Base-by-base conservation (phyloP, 805 yeast species). In the Yamadazyma takamatsuzukensis region DNA sequence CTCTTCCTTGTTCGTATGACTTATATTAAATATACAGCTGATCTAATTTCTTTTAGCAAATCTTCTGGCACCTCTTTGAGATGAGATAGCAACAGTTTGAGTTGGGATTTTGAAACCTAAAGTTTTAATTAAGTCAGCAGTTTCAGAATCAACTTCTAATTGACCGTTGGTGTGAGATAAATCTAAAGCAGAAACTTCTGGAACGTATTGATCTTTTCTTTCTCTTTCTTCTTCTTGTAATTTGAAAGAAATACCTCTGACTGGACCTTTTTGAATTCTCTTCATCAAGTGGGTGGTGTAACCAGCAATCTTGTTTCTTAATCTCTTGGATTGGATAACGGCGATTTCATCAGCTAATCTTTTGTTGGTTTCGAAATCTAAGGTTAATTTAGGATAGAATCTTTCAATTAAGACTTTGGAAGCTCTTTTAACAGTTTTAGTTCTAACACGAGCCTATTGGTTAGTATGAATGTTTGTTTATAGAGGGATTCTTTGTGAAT, bases 201-300 rank as follows among this genome's bases (percentile, higher is more conserved):
- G 99, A 64, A 94, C 98, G 76, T 89, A 93, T 79, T 93, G 98
- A 76, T 93, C 97, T 78, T 94, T 93, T 79, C 98, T 86, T 80
- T 93, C 99, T 83, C 98, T 90, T 83, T 93, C 99, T 79, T 93
- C 99, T 80, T 93, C 99, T 82, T 93, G 99, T 68, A 93, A 86
- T 76, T 94, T 94, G 96, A 93, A 93, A 61, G 99, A 93, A 60
- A 93, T 94, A 78, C 99, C 99, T 83, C 97, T 89, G 62, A 93
- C 99, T 79, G 99, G 99, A 70, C 99, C 99, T 82, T 90, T 93
- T 78, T 94, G 97, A 68, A 93, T 93, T 80, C 99, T 89, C 82
- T 87, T 93, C 98, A 93, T 94, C 74, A 93, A 83, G 76, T 93
- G 99, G 66, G 98, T 93, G 74, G 98, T 93, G 96, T 90, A 93